Evolutionary conservation across 495 filamentous ascomycete genomes (phyloP), one percentile per base, ranked within the genome.

Genomic region (Thermochaetoides thermophila): DNA sequence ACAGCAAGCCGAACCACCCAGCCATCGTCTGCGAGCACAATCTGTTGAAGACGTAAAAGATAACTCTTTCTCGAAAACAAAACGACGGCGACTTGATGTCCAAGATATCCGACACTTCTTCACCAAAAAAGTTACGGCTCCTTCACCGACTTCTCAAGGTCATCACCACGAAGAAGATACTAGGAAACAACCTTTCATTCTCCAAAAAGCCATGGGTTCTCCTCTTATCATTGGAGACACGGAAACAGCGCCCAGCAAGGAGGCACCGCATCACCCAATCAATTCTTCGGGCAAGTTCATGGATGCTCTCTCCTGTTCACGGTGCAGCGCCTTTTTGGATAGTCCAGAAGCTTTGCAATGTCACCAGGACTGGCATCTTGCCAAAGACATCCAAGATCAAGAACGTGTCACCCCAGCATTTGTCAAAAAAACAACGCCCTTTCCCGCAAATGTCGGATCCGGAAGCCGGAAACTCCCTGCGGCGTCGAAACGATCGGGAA

Each of bases 311-410:
- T 55, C 56, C 38, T 95, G 87, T 52, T 43, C 56, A 31, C 72
- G 69, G 28, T 95, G 89, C 57, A 64, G 64, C 32, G 61, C 64
- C 40, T 40, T 53, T 20, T 47, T 91, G 15, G 61, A 57, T 21
- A 59, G 58, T 8, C 52, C 59, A n/a, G 48, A 60, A 41, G 67
- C 73, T 21, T 62, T 74, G 46, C 68, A 73, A 32, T 84, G 81
- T 59, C 89, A 97, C 49, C 66, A 81, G 25, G 89, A 97, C 52
- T 97, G 85, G 81, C 89, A 97, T 60, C 83, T 94, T 55, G 89
- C 89, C 25, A 84, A 81, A 61, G 75, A 82, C 44, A 66, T 96
- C 17, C 78, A 78, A 42, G 67, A 72, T 52, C 45, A 65, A 46
- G 57, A 64, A 56, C 58, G 57, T 58, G 59, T 52, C 56, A 60